Base-by-base conservation (phyloP, 345 rosid genomes). In the Brassica juncea region DNA sequence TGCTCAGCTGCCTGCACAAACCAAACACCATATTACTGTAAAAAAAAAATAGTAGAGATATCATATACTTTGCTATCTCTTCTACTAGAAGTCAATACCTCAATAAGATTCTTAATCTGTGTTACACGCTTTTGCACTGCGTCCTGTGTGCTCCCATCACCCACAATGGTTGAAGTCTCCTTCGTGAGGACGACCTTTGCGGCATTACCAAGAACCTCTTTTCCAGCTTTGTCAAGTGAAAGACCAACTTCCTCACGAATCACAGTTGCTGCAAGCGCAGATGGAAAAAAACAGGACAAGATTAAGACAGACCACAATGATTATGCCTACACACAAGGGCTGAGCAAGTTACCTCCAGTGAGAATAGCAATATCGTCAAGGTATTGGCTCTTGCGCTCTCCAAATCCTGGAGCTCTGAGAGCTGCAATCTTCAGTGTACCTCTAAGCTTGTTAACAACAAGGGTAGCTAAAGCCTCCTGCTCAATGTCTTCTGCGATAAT, bases 141-240 rank as follows among this genome's bases (percentile, higher is more conserved):
- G 63, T 93, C 98, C 83, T 96, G 98, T 69, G 97, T 92, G 88
- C 89, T 96, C 37, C 99, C 99, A 84, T 96, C 99, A 70, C 97
- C 98, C 10, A 96, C 97, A 37, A 96, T 90, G 65, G 97, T 93
- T 2, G 97, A 86, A 2, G 87, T 82, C 81, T 96, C 99, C 86
- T 96, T 96, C 5, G 98, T 95, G 71, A 93, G 97, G 59, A 91
- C 99, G 21, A 93, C 97, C 82, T 95, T 95, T 30, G 98, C 85
- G 73, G 99, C 98, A 44, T 73, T 81, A 60, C 99, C 98, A 57
- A 96, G 81, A 35, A 96, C 97, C 85, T 96, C 99, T 73, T 86
- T 92, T 72, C 84, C 92, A 73, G 86, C 99, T 86, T 96, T 96
- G 86, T 96, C 98, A 80, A 96, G 85, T n/a, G 97, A 80, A 74